These are phyloP conservation scores for Saccharomyces hybrid DNA, from an alignment of 1,139 yeast genomes.

Conservation along the genomic window DNA sequence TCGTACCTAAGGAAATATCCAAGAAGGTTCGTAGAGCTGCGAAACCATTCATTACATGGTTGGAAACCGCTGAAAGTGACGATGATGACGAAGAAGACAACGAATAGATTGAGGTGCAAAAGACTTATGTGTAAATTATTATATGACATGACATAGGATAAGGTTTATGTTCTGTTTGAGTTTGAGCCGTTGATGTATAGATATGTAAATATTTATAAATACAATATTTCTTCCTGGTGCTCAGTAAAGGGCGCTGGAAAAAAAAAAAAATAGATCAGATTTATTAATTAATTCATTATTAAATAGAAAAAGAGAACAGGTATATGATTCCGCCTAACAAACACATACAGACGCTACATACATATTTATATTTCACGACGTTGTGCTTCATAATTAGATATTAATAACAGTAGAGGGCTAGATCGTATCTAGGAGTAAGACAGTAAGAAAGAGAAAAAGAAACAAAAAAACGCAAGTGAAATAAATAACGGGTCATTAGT, in stretches of 20 bases:
- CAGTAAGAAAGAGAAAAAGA: no score
- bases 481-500: background rate
- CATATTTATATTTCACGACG: no score
- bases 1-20: slow-evolving; percentile 83
- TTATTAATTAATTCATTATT: background rate
- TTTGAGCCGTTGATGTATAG: background rate
- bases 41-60: slow-evolving; percentile 90
- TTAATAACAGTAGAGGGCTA: background rate
- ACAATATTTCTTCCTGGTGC: background rate
- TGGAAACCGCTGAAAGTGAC: slow-evolving; percentile 80
- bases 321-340: no score
- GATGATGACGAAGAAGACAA: slow-evolving; percentile 29
- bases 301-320: background rate
- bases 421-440: no score
- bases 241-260: background rate
- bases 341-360: no score
- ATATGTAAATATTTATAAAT: background rate
- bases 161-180: background rate
- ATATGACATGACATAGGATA: background rate
- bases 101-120: slow-evolving; percentile 5
- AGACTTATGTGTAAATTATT: slow-evolving; percentile 5
- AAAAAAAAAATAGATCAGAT: background rate
- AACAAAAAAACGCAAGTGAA: background rate
- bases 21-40: slow-evolving; percentile 96
- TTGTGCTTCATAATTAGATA: no score